Evolutionary conservation across 2,329 filamentous ascomycete species (phyloP).

Genomic region (Amauroascus niger): DNA sequence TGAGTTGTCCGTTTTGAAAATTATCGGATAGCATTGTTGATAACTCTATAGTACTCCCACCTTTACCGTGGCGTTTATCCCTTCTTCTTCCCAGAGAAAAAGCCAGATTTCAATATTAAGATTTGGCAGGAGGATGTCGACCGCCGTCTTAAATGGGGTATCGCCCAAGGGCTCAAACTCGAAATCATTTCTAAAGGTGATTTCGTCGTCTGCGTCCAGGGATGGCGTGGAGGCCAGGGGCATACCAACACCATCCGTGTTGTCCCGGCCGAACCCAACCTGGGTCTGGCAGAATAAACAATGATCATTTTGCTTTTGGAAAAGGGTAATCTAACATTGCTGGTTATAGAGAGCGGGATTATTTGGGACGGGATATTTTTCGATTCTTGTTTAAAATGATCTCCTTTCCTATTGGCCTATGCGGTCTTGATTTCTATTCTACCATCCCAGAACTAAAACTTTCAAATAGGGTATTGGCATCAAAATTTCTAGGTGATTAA

Average conservation of each 20-base stretch:
- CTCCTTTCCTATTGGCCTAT: background rate
- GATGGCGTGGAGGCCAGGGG: slow-evolving; percentile 58
- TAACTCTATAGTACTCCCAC: slow-evolving; percentile 61
- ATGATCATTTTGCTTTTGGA: background rate
- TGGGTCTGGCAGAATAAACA: slow-evolving; percentile 26
- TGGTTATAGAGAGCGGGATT: slow-evolving; percentile 1
- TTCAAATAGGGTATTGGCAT: background rate
- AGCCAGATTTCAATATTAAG: slow-evolving; percentile 85
- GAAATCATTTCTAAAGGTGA: slow-evolving; percentile 71
- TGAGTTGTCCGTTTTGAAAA: slow-evolving; percentile 29
- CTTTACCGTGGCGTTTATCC: slow-evolving; percentile 97
- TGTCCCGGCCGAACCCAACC: slow-evolving; percentile 41
- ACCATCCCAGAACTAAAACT: background rate
- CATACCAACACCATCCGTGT: slow-evolving; percentile 56
- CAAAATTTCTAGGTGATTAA: background rate
- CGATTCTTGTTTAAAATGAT: background rate
- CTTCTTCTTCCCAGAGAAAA: slow-evolving; percentile 84
- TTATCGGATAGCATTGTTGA: background rate
- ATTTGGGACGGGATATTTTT: background rate
- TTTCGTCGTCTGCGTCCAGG: slow-evolving; percentile 56
- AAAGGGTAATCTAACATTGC: background rate
- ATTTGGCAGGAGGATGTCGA: slow-evolving; percentile 99
- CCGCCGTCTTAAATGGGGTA: slow-evolving; percentile 93
- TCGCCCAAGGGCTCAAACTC: slow-evolving; percentile 75
- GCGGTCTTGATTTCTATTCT: background rate